Evolutionary conservation across 768 basidiomycete species (phyloP), one percentile per base, ranked within the genome.

Genomic region (Tulasnella sp.): DNA sequence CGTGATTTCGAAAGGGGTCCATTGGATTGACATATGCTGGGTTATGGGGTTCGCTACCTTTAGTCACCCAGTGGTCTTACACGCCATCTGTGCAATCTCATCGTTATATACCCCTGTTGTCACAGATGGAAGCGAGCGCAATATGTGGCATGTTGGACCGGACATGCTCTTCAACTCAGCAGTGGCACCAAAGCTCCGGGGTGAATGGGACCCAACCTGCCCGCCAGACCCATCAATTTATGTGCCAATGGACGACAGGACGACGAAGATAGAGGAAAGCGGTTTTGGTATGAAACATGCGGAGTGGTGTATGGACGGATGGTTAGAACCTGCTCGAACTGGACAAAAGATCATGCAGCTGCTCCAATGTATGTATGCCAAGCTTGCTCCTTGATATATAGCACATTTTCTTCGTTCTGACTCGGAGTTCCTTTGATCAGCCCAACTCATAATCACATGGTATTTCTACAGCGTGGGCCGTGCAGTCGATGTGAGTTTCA

Each of bases 71-170:
- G 31, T 50, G 3, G 49, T 62, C 25, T 51, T 62, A 19, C 62
- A 62, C 48, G 62, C 62, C 11, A 62, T 62, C 24, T 54, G 61
- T 21, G 60, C 61, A 12, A 53, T 62, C 27, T 49, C 62, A 10
- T 62, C 61, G 11, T 19, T 62, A 15, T 61, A 62, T 19, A 49
- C 62, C 2, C 48, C 62, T 19, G 34, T 53, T 9, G 43, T 61
- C 19, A 43, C 50, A 9, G 48, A 59, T 9, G 48, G 49, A 15
- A 29, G 45, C 1, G 57, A 59, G 49, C 49, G 12, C 9, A 43
- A 59, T 19, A 30, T 31, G n/a, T 49, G 48, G 42, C 22, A 49
- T 42, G 43, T 51, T 38, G 57, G 54, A 8, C 54, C 54, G 17
- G 54, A 56, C 41, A 56, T 42, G 1, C 54, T 56, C 22, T 56